Evolutionary conservation across 2,329 filamentous ascomycete species (phyloP).

Genomic region (Nothomitra cinnamomea): DNA sequence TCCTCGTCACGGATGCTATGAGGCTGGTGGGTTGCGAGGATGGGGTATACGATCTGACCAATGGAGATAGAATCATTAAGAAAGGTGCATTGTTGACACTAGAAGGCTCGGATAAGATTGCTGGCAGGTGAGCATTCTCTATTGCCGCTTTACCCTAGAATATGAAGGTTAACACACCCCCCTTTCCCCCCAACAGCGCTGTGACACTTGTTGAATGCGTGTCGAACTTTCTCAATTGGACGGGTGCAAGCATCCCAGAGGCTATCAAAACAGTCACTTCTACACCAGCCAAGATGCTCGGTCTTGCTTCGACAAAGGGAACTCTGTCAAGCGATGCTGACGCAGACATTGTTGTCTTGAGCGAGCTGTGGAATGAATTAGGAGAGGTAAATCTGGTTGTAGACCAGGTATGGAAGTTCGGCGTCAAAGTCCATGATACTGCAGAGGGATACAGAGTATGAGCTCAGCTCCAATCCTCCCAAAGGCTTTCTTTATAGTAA

Average conservation of each 20-base stretch:
- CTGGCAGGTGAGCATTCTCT: slow-evolving; percentile 27
- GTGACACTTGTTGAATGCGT: slow-evolving; percentile 67
- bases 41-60: slow-evolving; percentile 74
- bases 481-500: too few species aligned
- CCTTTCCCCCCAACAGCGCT: slow-evolving; percentile 29
- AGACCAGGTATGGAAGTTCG: slow-evolving; percentile 73
- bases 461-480: too few species aligned
- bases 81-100: slow-evolving; percentile 55
- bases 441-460: too few species aligned
- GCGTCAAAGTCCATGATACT: slow-evolving; percentile 31
- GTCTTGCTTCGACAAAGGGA: slow-evolving; percentile 50
- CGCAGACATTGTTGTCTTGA: slow-evolving; percentile 20
- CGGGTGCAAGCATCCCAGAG: slow-evolving; percentile 47
- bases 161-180: background rate
- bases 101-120: slow-evolving; percentile 64
- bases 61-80: slow-evolving; percentile 51
- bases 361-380: slow-evolving; percentile 30
- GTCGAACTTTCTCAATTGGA: slow-evolving; percentile 65
- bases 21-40: slow-evolving; percentile 70
- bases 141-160: background rate
- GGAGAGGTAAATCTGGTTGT: slow-evolving; percentile 38
- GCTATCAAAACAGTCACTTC: slow-evolving; percentile 57
- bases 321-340: slow-evolving; percentile 27
- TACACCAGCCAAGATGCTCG: slow-evolving; percentile 63
- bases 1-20: slow-evolving; percentile 89